A percentile compares a stretch with the other conserved stretches of the same genome.
Evolutionary conservation across 139 green algal species (phyloP).

Genomic region (Closterium sp.): DNA sequence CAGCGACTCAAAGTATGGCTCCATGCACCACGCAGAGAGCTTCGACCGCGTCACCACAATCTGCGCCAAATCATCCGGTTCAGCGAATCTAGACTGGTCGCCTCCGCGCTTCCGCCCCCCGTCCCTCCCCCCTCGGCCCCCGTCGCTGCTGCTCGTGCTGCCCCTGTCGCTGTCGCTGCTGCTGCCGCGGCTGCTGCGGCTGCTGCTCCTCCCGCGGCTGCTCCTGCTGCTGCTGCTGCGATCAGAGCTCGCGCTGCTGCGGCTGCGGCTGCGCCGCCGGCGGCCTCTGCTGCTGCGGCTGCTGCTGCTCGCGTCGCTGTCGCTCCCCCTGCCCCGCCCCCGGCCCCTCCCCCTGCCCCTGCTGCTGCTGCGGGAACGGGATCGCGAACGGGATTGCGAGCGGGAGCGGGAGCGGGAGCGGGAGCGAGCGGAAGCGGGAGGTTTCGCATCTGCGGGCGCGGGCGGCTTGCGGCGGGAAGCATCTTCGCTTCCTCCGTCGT

Average conservation of each 20-base stretch:
- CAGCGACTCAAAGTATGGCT: conserved; percentile 51
- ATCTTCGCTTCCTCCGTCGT: not conserved
- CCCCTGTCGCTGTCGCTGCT: not conserved
- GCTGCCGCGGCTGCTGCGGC: conserved; percentile 7
- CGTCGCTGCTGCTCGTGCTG: conserved; percentile 8
- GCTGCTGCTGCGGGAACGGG: not conserved
- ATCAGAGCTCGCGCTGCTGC: not conserved
- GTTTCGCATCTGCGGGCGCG: not conserved
- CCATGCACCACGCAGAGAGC: conserved; percentile 27
- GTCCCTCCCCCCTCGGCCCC: not conserved
- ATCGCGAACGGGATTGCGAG: not conserved
- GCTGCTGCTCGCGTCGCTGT: not conserved
- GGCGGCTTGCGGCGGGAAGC: conserved; percentile 3
- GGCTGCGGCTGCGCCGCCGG: not conserved
- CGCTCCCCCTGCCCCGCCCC: not conserved
- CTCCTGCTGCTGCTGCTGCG: not conserved
- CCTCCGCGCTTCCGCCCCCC: conserved; percentile 19
- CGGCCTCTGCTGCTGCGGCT: conserved; percentile 3
- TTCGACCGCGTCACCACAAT: conserved; percentile 38
- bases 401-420: not conserved
- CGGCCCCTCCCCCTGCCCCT: not conserved
- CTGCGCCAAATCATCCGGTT: not conserved
- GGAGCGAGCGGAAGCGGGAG: not conserved
- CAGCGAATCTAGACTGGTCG: not conserved
- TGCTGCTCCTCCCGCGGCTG: not conserved